Evolutionary conservation across 2,329 filamentous ascomycete genomes (phyloP), one percentile per base, ranked within the genome.

Genomic region (Xylariaceae sp.): DNA sequence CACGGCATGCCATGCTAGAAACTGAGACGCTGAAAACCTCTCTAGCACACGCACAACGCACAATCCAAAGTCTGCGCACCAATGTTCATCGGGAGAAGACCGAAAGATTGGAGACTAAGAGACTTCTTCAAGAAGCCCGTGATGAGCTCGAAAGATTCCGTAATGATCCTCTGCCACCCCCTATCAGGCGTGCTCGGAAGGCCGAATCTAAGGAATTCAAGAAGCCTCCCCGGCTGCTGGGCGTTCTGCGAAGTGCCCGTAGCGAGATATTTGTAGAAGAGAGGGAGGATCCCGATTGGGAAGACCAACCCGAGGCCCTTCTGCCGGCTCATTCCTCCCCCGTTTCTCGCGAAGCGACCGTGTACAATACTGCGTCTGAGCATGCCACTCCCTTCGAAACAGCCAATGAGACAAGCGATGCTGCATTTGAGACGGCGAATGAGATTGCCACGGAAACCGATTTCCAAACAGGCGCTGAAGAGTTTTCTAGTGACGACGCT

Each of bases 41-140:
- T 22, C 80, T 97, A 26, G 87, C 91, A 62, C 94, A 99, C 69
- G 92, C 94, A 37, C 94, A 97, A 70, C 85, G 92, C 54, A 96
- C 95, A 74, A 96, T 99, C 55, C 92, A 97, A 70, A 95, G 90
- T 65, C 82, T 97, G 63, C 91, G 95, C 72, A 91, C 88, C 70
- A 95, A 92, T 65, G 88, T 97, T 44, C 92, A 99, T 70, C 88
- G 94, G 32, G 94, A 99, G 71, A 99, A 97, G 84, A 96, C 92
- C 0, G 94, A 99, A 71, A 99, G 96, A 77, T 82, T 97, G 26
- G 94, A 99, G 72, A 81, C 97, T 50, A 92, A 90, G 72, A 88
- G 92, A 55, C 89, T 99, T 81, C 82, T 97, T 29, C 92, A 97
- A 73, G 94, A 99, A 65, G 87, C 92, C 21, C 85, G 92, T 34